Conservation (phyloP, 331 rosid genomes). For the Malus hybrid region DNA sequence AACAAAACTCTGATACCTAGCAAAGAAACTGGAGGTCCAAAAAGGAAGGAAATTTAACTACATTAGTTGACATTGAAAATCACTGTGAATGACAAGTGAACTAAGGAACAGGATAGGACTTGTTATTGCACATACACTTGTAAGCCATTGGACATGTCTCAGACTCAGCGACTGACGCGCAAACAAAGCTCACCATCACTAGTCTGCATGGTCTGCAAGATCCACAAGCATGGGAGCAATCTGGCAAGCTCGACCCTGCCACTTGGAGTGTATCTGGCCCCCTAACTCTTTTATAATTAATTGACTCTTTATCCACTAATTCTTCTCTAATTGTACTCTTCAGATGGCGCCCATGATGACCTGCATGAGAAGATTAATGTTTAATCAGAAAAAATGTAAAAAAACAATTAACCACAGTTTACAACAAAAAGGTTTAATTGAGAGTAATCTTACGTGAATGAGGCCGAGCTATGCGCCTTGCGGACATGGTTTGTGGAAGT, state of each 20-base stretch:
- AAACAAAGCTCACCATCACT: constrained; percentile 75
- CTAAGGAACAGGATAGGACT: constrained; percentile 72
- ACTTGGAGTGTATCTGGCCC: constrained; percentile 41
- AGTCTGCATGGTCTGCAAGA: constrained; percentile 68
- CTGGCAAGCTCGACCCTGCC: constrained; percentile 75
- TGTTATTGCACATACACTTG: constrained; percentile 81
- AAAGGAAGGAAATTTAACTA: not conserved
- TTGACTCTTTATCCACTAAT: not conserved
- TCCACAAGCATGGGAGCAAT: constrained; percentile 83
- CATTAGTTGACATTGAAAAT: not conserved
- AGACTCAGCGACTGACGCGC: constrained; percentile 57
- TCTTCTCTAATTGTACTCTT: not conserved
- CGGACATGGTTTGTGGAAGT: constrained; percentile 26
- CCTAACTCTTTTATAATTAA: constrained; percentile 1
- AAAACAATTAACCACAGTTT: not conserved
- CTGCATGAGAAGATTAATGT: not conserved
- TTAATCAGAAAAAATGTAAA: not conserved
- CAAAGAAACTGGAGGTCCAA: not conserved
- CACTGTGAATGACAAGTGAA: not conserved
- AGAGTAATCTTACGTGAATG: constrained; percentile 28
- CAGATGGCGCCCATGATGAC: not conserved
- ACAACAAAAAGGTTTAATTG: not conserved
- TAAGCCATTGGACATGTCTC: constrained; percentile 92
- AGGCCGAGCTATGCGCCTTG: constrained; percentile 36
- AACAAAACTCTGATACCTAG: not conserved